Conservation (phyloP, 306 rosid species). For the Senna tora region DNA sequence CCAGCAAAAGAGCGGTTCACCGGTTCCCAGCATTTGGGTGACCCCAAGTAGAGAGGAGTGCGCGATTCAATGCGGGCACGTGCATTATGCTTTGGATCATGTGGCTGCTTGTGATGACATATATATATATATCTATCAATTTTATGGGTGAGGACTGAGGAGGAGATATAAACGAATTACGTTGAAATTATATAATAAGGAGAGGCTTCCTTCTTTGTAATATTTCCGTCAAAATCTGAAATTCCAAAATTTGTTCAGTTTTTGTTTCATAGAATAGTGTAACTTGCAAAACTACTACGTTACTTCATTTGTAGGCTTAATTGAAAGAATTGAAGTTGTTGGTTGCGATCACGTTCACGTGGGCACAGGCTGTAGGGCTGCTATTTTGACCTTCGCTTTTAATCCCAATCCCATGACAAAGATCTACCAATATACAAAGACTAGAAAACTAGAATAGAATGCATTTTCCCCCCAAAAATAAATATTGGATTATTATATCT, state of each 20-base stretch:
- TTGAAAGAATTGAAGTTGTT: neutral
- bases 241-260: neutral
- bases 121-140: too few species aligned
- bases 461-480: too few species aligned
- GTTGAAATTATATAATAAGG: too few species aligned
- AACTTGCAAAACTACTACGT: neutral
- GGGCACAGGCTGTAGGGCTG: neutral
- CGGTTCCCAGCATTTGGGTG: constrained; percentile 45
- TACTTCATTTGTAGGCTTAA: neutral
- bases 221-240: neutral
- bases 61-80: constrained; percentile 47
- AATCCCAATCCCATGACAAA: neutral
- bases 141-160: too few species aligned
- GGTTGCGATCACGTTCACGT: neutral
- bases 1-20: constrained; percentile 63
- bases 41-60: constrained; percentile 41
- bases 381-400: neutral
- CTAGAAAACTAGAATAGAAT: too few species aligned
- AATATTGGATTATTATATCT: too few species aligned
- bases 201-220: too few species aligned
- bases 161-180: too few species aligned
- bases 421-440: neutral
- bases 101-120: constrained; percentile 43
- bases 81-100: constrained; percentile 4
- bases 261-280: neutral